Evolutionary conservation across 176 grass and related monocot genomes (phyloP), one percentile per base, ranked within the genome.

Genomic region (Oryza meyeriana): DNA sequence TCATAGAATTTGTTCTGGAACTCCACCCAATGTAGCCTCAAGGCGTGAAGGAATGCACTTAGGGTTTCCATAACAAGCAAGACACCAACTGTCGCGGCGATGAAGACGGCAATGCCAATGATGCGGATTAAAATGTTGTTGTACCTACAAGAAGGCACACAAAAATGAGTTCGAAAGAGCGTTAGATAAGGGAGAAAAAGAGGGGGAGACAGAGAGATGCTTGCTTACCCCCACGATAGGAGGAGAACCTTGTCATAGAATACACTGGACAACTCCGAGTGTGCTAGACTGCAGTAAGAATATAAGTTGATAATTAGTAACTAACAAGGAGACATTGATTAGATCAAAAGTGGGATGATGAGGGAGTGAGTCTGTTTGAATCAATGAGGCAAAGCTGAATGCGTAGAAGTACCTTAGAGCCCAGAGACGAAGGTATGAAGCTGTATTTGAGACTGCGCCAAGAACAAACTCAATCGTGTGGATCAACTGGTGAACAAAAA

Each of bases 21-120:
- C 88, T 99, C 96, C 61, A 99, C 93, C 96, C 96, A 99, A 57
- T 99, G 96, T 78, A 99, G 96, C 90, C 96, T 93, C 87, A 99
- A 76, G 4, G 96, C 96, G 40, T 99, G 96, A 69, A 99, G 84
- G 85, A 98, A 95, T 30, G 96, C 96, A 5, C 96, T 99, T 33
- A 99, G 69, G 17, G 96, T 94, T 85, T 99, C 96, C 96, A 99
- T 99, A 72, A 99, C 85, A 87, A 99, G 92, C 89, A 99, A 80
- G 20, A 99, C 93, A 59, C 90, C 90, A 7, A 95, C n/a, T 30
- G 93, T 99, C 0, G 96, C 96, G 12, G 44, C 90, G 62, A 93
- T 8, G 42, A 99, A 99, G 74, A 99, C 45, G 5, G 87, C 35
- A 4, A 90, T 48, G 13, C 96, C 93, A 57, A 90, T 29, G 42